A percentile compares a stretch with the other conserved stretches of the same genome.
These are phyloP conservation scores for Mycena floridula DNA, from an alignment of 768 basidiomycete species.

Conservation along the genomic window DNA sequence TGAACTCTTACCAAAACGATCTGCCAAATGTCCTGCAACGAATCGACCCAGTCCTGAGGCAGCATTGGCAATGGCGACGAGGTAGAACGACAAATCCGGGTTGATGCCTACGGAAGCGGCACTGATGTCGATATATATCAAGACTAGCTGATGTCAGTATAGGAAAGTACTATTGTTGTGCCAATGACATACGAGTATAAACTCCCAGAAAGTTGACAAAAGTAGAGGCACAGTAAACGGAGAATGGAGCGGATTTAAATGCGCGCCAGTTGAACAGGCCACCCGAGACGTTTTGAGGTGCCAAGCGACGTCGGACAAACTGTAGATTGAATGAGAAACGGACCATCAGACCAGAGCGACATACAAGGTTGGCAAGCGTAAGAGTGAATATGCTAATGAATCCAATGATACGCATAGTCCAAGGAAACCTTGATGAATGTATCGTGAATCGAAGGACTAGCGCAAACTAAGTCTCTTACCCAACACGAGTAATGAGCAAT, in stretches of 20 bases:
- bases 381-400: conserved; percentile 48
- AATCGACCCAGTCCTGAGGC: conserved; percentile 51
- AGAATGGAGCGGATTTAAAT: too few species aligned
- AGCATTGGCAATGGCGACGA: conserved; percentile 58
- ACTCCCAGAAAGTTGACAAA: conserved; percentile 51
- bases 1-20: conserved; percentile 36
- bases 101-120: conserved; percentile 40
- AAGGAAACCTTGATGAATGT: conserved; percentile 45
- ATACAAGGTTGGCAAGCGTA: conserved; percentile 40
- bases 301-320: conserved; percentile 50
- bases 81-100: conserved; percentile 46
- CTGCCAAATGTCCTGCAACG: conserved; percentile 39
- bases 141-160: conserved; percentile 23
- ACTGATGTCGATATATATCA: conserved; percentile 55
- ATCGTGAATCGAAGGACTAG: background rate
- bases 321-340: too few species aligned
- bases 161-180: background rate
- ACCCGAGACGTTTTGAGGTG: conserved; percentile 42
- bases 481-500: conserved; percentile 45
- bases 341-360: too few species aligned
- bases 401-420: conserved; percentile 63
- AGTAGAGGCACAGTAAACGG: conserved; percentile 43
- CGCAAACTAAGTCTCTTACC: conserved; percentile 31
- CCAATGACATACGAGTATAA: conserved; percentile 41
- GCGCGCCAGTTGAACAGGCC: conserved; percentile 50